phyloP scores from a whole-genome alignment of 2,329 filamentous ascomycete species.

The Teratosphaeria pseudoeucalypti region DNA sequence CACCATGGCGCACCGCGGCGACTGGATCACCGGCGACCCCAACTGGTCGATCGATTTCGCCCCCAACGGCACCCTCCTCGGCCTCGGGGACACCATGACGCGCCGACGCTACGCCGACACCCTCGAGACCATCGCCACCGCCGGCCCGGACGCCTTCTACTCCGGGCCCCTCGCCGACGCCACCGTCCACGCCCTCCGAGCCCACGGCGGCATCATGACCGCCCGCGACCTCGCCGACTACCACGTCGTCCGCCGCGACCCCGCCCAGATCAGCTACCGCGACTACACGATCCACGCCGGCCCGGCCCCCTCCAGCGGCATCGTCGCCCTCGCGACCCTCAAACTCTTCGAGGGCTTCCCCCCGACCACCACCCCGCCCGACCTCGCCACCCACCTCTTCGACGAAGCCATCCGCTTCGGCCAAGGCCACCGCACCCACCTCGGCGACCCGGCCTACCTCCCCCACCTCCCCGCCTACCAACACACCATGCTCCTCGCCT shows the following conservation, averaged over 20 bases:
- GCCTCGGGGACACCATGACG: conserved; percentile 67
- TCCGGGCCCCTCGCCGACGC: conserved; percentile 48
- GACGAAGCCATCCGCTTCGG: conserved; percentile 84
- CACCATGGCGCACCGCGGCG: neutral
- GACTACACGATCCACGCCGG: conserved; percentile 60
- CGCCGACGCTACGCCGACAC: conserved; percentile 72
- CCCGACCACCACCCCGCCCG: conserved; percentile 50
- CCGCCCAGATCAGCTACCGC: conserved; percentile 45
- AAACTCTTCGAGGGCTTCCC: conserved; percentile 74
- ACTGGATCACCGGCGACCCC: conserved; percentile 44
- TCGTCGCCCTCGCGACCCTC: conserved; percentile 62
- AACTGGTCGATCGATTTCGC: conserved; percentile 84
- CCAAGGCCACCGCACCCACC: conserved; percentile 62
- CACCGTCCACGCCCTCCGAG: conserved; percentile 59
- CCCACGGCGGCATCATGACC: conserved; percentile 73
- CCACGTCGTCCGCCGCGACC: conserved; percentile 51
- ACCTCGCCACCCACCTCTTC: conserved; percentile 69
- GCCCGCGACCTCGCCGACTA: conserved; percentile 68
- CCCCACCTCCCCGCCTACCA: conserved; percentile 54
- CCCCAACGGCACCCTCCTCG: conserved; percentile 62
- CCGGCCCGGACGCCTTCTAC: conserved; percentile 52
- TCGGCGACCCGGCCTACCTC: conserved; percentile 76
- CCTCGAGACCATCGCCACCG: conserved; percentile 62
- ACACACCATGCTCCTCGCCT: conserved; percentile 52
- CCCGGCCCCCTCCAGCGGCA: conserved; percentile 68